Evolutionary conservation across 1,284 basidiomycete species (phyloP), one percentile per base, ranked within the genome.

Genomic region (Ganoderma multipileum): DNA sequence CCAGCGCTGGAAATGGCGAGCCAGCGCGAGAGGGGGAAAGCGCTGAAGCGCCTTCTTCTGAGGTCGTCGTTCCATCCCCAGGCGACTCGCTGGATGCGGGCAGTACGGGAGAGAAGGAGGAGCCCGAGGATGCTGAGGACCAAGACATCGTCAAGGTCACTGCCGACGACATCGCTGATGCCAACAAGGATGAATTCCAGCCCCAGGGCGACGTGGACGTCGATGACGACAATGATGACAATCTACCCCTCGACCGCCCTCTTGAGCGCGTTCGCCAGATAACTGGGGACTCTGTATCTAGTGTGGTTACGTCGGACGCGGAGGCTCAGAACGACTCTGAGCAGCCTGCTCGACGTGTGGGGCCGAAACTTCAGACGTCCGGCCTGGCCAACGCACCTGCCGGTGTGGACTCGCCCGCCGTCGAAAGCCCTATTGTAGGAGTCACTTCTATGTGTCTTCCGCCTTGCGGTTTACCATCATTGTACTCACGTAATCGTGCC

Each of bases 391-490:
- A 11, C 23, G 33, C 18, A 8, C 23, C 23, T 28, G 36, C 41
- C 14, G 58, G 38, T 2, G 23, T 60, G 2, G 33, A n/a, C 23
- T 60, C 58, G 38, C 58, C 58, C 7, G 23, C 14, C 9, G 33
- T n/a, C 20, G 55, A 58, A 6, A 58, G 55, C 33, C 55, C 55
- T 58, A 18, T 58, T 26, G 58, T 60, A 26, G 58, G 58, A 23
- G 58, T 60, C 58, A 60, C 38, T 60, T 60, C 58, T 23, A 60
- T 41, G 58, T 60, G 58, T 18, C 58, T 60, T 60, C 58, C 58
- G 6, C 58, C 38, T 26, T 60, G 58, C 23, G 58, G 58, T 28
- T 60, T 60, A n/a, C 11, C n/a, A 41, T 60, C 58, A 12, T 23
- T 60, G 36, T 41, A 41, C 38, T 60, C 58, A 60, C 58, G n/a